A percentile compares a stretch with the other conserved stretches of the same genome.
These are phyloP conservation scores for Leishmania tropica DNA, from an alignment of 208 protist genomes.

Conservation along the genomic window DNA sequence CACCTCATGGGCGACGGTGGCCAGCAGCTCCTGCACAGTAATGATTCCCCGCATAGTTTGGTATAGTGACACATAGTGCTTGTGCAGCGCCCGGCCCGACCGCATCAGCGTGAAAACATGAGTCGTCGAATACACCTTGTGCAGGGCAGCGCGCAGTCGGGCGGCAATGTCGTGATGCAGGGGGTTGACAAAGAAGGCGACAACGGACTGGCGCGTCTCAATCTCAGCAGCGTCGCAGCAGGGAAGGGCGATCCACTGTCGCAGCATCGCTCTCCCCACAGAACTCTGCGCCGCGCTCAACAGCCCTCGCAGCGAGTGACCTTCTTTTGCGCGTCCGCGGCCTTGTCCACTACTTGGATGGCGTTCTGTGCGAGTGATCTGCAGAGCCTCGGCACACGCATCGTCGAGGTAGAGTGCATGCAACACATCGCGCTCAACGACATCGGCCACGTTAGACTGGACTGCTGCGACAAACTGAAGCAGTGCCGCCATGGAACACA, in stretches of 20 bases:
- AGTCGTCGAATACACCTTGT: conserved; percentile 45
- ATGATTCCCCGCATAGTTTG: conserved; percentile 50
- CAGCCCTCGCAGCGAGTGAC: conserved; percentile 73
- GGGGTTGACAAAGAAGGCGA: conserved; percentile 62
- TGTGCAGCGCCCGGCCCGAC: conserved; percentile 44
- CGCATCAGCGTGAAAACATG: conserved; percentile 78
- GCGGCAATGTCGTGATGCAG: conserved; percentile 47
- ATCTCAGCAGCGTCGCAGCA: conserved; percentile 60
- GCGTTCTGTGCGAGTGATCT: conserved; percentile 72
- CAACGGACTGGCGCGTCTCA: conserved; percentile 55
- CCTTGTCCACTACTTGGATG: conserved; percentile 84
- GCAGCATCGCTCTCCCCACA: conserved; percentile 58
- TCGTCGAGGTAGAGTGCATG: conserved; percentile 65
- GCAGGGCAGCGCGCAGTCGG: conserved; percentile 55
- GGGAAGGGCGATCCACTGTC: conserved; percentile 81
- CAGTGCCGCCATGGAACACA: conserved; percentile 76
- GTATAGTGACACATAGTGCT: conserved; percentile 70
- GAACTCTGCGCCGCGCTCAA: conserved; percentile 57
- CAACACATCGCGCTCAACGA: conserved; percentile 60
- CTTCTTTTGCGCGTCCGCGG: conserved; percentile 79
- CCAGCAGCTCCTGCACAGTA: conserved; percentile 42
- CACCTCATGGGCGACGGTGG: conserved; percentile 49
- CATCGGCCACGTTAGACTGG: conserved; percentile 65
- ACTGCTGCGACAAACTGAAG: conserved; percentile 48
- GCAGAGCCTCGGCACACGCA: conserved; percentile 51